Conservation (phyloP, 305 asterid genomes). For the Lippia alba region DNA sequence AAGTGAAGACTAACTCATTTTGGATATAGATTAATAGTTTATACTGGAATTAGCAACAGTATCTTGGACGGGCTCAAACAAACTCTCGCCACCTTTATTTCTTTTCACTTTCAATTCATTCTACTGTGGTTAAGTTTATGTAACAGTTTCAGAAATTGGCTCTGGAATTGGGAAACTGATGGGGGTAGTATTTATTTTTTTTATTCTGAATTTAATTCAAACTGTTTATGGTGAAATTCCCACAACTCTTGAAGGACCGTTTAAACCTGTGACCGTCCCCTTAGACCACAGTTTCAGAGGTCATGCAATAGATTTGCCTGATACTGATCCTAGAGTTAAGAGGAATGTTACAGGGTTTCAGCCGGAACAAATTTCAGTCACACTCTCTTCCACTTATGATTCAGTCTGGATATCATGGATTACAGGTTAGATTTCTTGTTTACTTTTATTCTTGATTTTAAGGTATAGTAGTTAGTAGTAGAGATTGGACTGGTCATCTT, state of each 20-base stretch:
- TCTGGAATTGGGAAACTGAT: conserved; percentile 25
- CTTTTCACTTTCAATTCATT: not conserved
- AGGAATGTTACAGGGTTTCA: conserved; percentile 66
- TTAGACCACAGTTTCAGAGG: conserved; percentile 81
- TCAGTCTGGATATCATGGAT: conserved; percentile 97
- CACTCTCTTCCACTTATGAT: conserved; percentile 72
- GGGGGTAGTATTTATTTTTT: conserved; percentile 29
- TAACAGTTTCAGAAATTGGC: conserved; percentile 30
- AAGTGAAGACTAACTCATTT: too few relatives aligned
- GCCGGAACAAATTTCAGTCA: conserved; percentile 85
- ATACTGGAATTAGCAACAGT: too few relatives aligned
- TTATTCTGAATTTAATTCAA: conserved; percentile 38
- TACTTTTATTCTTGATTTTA: not conserved
- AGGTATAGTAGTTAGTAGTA: not conserved
- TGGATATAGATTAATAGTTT: too few relatives aligned
- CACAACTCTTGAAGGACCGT: conserved; percentile 85
- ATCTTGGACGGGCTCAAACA: not conserved
- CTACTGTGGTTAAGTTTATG: not conserved
- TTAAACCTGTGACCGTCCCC: conserved; percentile 75
- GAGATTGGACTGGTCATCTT: not conserved
- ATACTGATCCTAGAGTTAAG: conserved; percentile 77
- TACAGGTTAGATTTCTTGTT: conserved; percentile 55
- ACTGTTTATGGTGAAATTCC: conserved; percentile 51
- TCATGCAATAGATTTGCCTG: conserved; percentile 86
- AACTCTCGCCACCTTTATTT: not conserved